Evolutionary conservation across 1,139 yeast species (phyloP).

Genomic region (Saccharomyces hybrid): DNA sequence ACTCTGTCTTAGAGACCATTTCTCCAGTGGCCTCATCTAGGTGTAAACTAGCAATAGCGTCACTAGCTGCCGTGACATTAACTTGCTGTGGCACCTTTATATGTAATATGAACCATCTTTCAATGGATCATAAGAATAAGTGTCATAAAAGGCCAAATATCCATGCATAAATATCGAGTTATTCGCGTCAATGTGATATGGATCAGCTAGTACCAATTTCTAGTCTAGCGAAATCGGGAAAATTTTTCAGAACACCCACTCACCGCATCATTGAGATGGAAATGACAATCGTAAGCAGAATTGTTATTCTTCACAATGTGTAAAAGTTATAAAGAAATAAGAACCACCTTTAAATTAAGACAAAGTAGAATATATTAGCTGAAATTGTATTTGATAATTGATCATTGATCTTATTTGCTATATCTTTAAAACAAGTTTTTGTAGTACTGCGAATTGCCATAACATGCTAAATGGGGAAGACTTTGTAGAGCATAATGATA

Average conservation of each 20-base stretch:
- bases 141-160: not conserved
- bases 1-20: conserved; percentile 90
- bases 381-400: not conserved
- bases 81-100: conserved; percentile 33
- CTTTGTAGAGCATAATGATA: conserved; percentile 15
- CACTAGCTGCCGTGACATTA: conserved; percentile 56
- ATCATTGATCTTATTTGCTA: not conserved
- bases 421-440: not conserved
- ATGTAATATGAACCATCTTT: not conserved
- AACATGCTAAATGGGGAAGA: not conserved
- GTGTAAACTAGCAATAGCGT: conserved; percentile 72
- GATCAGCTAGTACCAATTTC: not conserved
- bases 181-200: not conserved
- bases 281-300: not conserved
- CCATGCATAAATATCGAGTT: not conserved
- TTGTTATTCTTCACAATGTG: not conserved
- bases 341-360: not conserved
- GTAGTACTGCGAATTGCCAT: not conserved
- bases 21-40: conserved; percentile 95
- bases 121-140: not conserved
- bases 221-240: not conserved
- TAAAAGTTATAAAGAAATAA: not conserved
- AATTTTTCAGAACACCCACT: not conserved
- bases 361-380: not conserved
- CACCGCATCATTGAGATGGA: not conserved